Evolutionary conservation across 1,284 basidiomycete species (phyloP), one percentile per base, ranked within the genome.

Genomic region (Quambalaria eucalypti): DNA sequence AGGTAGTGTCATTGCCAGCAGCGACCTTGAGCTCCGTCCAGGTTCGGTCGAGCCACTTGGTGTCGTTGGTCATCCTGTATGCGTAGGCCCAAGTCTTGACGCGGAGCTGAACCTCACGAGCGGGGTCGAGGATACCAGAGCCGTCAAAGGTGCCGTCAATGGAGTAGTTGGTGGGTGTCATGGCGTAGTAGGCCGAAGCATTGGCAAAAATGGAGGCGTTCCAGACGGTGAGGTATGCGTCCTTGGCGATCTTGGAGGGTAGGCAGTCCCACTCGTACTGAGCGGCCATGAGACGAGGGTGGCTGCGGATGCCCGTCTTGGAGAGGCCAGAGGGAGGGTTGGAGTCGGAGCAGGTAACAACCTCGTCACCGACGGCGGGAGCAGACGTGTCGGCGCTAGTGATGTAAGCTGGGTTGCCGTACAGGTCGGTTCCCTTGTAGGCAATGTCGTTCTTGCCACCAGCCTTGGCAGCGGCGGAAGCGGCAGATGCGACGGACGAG

Each of bases 1-100:
- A 76, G 78, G 51, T 48, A 50, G 55, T 6, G 64, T 44, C 67
- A 57, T 76, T 76, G 36, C 73, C 73, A 21, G 76, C 69, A 23
- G 71, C 73, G n/a, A 56, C 62, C 46, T 61, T 80, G 39, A 97
- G 78, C 78, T 98, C 93, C 33, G 75, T 74, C 85, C 85, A 96
- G 19, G 86, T 81, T 56, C 90, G 83, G 72, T 95, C 87, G 29
- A 85, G 84, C 85, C 87, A 91, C 85, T 82, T 84, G 26, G 87
- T 88, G 76, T 97, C 86, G 62, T 90, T 88, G 50, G 90, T 87
- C 82, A 96, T 84, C 55, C 85, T 84, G 77, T 87, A 97, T 25
- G 82, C 90, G 73, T 97, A 99, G 1, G 85, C 84, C 70, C 89
- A 95, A 33, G 89, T 87, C 79, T 97, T 97, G 77, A 97, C 80